Base-by-base conservation (phyloP, 1,284 basidiomycete genomes). In the Salmacisia buchloeana region DNA sequence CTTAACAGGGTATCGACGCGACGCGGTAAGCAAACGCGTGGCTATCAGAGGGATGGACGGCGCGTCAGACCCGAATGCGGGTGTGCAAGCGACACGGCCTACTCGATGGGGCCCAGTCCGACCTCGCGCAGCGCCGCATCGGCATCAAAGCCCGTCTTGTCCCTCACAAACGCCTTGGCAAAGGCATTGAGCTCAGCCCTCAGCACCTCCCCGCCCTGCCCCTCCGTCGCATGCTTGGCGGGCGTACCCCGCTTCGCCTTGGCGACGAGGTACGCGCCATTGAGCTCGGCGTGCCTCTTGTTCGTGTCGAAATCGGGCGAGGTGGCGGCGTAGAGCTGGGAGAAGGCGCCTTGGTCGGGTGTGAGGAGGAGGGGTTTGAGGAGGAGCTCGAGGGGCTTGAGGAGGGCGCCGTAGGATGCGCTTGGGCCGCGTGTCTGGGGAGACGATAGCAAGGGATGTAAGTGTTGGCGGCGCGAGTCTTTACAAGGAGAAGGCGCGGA, bases 241-340 rank as follows among this genome's bases (percentile, higher is more conserved):
- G 66, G 68, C 56, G 49, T 45, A 9, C 64, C 70, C 18, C 66
- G 18, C 60, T 69, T 67, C 34, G 75, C 78, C 21, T 74, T 70
- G 0, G 78, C 75, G 9, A 68, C 69, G 13, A 79, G 68, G 63
- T 77, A 78, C n/a, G 66, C 61, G 1, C 68, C 78, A 45, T 72
- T 73, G 54, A 71, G 65, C n/a, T n/a, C n/a, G n/a, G n/a, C n/a
- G n/a, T n/a, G n/a, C n/a, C n/a, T n/a, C 13, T 68, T 56, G 2
- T 69, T 63, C 6, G 56, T 31, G 63, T 75, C 73, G 23, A 80
- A 71, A 49, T 80, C 76, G 33, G 68, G 67, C 31, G 72, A 74
- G 18, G 73, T 70, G 10, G 72, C 72, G 2, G 76, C 77, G 60
- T 76, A 80, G 2, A 78, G 67, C 62, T 72, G 73, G 2, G 74